These are phyloP conservation scores for Tetracladium setigerum DNA, from an alignment of 495 filamentous ascomycete species.

Conservation along the genomic window DNA sequence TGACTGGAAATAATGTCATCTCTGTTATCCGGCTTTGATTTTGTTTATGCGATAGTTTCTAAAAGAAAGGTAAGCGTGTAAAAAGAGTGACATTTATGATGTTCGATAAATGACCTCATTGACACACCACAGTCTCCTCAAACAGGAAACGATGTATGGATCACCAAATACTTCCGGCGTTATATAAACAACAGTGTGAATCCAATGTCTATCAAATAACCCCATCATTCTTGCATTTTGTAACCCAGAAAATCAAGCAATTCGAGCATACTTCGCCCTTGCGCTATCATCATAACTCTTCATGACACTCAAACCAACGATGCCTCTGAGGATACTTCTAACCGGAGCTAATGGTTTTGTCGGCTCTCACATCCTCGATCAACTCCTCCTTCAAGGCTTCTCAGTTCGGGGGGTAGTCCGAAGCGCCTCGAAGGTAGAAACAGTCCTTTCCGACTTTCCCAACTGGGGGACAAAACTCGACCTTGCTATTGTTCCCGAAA, in stretches of 20 bases:
- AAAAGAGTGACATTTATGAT: no score
- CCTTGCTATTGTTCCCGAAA: conserved; percentile 26
- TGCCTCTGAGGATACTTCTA: conserved; percentile 21
- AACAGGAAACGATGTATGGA: no score
- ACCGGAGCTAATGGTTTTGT: conserved; percentile 32
- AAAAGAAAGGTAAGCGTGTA: no score
- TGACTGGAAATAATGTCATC: no score
- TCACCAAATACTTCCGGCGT: no score
- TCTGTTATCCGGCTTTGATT: no score
- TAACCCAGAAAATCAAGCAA: not conserved
- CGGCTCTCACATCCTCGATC: conserved; percentile 23
- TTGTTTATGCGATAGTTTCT: no score
- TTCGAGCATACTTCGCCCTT: not conserved
- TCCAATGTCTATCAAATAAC: no score
- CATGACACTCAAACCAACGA: not conserved
- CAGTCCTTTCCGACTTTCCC: conserved; percentile 15
- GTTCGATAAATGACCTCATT: no score
- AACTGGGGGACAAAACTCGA: conserved; percentile 16
- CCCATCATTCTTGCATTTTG: no score
- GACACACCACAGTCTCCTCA: no score
- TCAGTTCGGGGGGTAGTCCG: conserved; percentile 22
- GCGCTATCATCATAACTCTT: not conserved
- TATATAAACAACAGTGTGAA: no score
- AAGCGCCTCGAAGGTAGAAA: conserved; percentile 17
- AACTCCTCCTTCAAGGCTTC: conserved; percentile 20